Percentiles rank a stretch among this genome's conserved stretches.
Evolutionary conservation across 805 yeast species (phyloP).

Genomic region (Yarrowia hollandica): DNA sequence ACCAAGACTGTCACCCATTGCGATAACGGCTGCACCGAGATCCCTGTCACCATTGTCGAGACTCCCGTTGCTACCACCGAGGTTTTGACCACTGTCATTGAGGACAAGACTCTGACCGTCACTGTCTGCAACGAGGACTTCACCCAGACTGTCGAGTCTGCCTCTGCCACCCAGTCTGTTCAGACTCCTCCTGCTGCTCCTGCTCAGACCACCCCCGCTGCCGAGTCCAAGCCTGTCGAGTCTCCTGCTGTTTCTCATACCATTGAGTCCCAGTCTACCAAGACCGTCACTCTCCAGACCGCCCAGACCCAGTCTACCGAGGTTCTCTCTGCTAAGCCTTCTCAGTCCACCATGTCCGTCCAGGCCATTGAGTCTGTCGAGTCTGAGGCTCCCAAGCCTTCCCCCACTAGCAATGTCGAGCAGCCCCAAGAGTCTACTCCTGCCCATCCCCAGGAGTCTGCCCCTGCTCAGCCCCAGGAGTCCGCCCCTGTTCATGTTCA

Average conservation of each 20-base stretch:
- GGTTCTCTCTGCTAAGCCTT: not conserved
- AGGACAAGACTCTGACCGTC: slow-evolving; percentile 8
- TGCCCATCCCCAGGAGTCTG: not conserved
- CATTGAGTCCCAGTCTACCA: not conserved
- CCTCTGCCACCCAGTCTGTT: not conserved
- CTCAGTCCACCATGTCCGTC: not conserved
- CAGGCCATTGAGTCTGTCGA: too few relatives aligned
- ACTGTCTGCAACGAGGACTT: slow-evolving; percentile 7
- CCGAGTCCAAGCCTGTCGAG: not conserved
- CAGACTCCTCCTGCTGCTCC: not conserved
- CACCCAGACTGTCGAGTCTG: not conserved
- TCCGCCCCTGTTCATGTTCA: not conserved
- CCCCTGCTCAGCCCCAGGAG: not conserved
- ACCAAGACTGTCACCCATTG: slow-evolving; percentile 16
- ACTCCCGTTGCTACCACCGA: slow-evolving; percentile 9
- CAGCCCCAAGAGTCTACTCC: not conserved
- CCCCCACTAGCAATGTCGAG: not conserved
- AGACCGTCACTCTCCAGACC: not conserved
- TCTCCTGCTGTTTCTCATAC: not conserved
- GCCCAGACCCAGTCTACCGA: not conserved
- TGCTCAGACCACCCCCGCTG: not conserved
- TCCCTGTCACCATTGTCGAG: slow-evolving; percentile 23
- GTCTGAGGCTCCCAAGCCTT: not conserved
- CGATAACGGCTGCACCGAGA: slow-evolving; percentile 13
- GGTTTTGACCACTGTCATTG: not conserved